Evolutionary conservation across 1,284 basidiomycete genomes (phyloP), one percentile per base, ranked within the genome.

Genomic region (Trametes pubescens): DNA sequence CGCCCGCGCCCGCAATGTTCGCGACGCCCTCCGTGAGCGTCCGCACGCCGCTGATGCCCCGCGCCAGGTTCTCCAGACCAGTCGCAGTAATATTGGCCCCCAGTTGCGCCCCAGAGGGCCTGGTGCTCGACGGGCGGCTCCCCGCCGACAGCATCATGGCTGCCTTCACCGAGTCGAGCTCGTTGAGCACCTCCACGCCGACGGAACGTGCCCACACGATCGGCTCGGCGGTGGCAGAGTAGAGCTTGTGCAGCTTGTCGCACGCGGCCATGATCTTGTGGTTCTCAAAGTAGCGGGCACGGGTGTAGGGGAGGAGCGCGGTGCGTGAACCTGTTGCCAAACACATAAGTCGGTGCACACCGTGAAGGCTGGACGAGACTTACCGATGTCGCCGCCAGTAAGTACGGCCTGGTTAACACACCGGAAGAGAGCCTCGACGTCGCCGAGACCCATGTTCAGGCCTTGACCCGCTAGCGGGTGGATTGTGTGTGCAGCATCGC

Each of bases 381-480:
- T 37, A 88, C 95, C 95, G 57, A 97, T 84, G 75, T 97, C 96
- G 6, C 88, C 87, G 7, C 95, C 95, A 8, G 82, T 75, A 18
- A 72, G 67, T 35, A 92, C 72, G 0, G 89, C 83, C 7, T 80
- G 71, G 34, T 87, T 78, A 47, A 96, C 86, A 67, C 86, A 88
- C 40, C 81, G 79, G 1, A 87, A 81, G 22, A 97, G 84, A 58
- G 85, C 84, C 71, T 90, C 84, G 0, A 90, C 94, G 74, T 99
- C 97, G 1, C 85, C 92, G 18, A 99, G 80, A 21, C 97, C 98
- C 71, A 97, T 82, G 76, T 99, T 99, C 47, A 99, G 81, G 0
- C 97, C 98, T 75, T 99, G 98, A 1, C 98, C 98, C 0, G 96
- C 97, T n/a, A 99, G 86, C 0, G 98, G 98, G 74, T 99, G 98